Evolutionary conservation across 371 early-diverging fungal species (phyloP).

Genomic region (Encephalitozoon hellem): DNA sequence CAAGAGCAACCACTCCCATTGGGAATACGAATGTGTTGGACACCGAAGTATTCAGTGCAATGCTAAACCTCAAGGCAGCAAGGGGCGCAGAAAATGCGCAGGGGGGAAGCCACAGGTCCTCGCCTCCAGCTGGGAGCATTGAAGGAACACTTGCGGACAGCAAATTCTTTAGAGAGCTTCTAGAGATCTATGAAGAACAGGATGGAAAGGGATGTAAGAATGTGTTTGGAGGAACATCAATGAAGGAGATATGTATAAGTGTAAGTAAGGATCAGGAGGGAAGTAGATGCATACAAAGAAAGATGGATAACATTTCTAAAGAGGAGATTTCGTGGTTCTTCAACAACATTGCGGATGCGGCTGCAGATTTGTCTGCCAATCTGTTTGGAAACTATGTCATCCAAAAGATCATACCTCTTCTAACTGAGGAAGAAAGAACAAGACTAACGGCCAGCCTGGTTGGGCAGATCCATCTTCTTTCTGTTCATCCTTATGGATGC

Average conservation of each 20-base stretch:
- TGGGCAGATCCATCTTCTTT: constrained; percentile 76
- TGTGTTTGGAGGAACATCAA: neutral
- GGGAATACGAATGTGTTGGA: constrained; percentile 33
- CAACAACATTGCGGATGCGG: constrained; percentile 79
- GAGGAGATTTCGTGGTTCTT: constrained; percentile 90
- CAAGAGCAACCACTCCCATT: constrained; percentile 41
- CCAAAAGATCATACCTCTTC: constrained; percentile 73
- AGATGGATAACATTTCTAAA: constrained; percentile 75
- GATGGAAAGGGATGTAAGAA: neutral
- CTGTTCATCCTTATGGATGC: constrained; percentile 98
- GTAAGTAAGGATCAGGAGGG: constrained; percentile 97
- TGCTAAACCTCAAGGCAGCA: constrained; percentile 2
- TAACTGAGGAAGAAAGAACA: constrained; percentile 31
- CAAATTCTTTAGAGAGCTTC: constrained; percentile 20
- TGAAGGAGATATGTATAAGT: constrained; percentile 39
- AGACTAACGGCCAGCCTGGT: constrained; percentile 71
- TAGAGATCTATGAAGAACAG: constrained; percentile 19
- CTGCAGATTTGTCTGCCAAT: constrained; percentile 87
- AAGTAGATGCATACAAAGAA: constrained; percentile 94
- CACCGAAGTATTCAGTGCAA: constrained; percentile 13
- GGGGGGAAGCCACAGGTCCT: neutral
- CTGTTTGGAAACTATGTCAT: constrained; percentile 99
- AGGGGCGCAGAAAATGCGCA: neutral
- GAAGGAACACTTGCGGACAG: neutral
- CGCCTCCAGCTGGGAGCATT: neutral